Percentiles rank a stretch among this genome's conserved stretches.
These are phyloP conservation scores for Plectosphaerella sp. DNA, from an alignment of 2,329 filamentous ascomycete genomes.

Conservation along the genomic window DNA sequence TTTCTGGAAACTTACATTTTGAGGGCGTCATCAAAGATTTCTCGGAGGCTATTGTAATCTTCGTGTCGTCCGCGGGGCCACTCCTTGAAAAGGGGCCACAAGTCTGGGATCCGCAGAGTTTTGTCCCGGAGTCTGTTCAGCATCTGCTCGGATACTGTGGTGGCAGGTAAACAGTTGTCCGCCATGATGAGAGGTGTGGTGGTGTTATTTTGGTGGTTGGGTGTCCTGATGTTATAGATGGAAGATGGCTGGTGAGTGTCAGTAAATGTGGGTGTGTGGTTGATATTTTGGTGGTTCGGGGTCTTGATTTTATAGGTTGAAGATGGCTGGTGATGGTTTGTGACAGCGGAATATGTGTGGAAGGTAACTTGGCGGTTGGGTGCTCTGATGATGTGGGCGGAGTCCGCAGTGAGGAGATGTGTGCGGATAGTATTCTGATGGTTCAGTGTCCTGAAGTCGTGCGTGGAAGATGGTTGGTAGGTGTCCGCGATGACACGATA, in stretches of 20 bases:
- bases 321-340: no score
- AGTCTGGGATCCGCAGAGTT: background rate
- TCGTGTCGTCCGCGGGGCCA: slow-evolving; percentile 7
- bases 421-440: background rate
- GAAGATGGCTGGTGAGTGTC: background rate
- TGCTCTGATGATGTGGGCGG: no score
- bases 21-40: background rate
- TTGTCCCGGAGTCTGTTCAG: background rate
- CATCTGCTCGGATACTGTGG: background rate
- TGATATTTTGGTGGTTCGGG: background rate
- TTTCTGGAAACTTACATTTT: slow-evolving; percentile 1
- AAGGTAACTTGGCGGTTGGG: background rate
- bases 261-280: background rate
- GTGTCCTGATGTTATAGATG: background rate
- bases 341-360: no score
- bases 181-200: background rate
- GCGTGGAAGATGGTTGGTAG: background rate
- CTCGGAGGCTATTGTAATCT: background rate
- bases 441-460: no score
- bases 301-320: background rate
- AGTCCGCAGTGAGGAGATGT: background rate
- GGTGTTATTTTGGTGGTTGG: background rate
- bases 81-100: background rate
- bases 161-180: background rate
- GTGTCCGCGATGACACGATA: background rate